A percentile compares a stretch with the other conserved stretches of the same genome.
Conservation (phyloP, 2,329 filamentous ascomycete species). For the Claviceps sp. region DNA sequence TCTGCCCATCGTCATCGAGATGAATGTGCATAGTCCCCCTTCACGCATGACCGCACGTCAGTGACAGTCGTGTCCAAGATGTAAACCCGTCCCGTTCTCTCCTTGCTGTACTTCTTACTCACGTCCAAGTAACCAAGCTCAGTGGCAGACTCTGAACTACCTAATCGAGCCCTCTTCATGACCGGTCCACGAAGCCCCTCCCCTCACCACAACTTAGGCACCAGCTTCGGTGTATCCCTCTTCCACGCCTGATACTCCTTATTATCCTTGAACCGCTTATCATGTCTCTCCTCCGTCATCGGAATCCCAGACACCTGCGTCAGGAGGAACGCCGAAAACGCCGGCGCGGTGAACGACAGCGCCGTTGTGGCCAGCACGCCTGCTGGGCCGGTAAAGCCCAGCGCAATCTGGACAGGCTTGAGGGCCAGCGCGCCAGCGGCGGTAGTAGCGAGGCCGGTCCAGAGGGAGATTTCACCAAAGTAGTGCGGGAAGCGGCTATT, state of each 20-base stretch:
- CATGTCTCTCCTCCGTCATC: slow-evolving; percentile 56
- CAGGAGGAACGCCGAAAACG: slow-evolving; percentile 50
- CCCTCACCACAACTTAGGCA: slow-evolving; percentile 42
- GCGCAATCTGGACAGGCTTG: slow-evolving; percentile 39
- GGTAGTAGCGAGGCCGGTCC: slow-evolving; percentile 51
- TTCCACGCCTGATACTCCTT: slow-evolving; percentile 59
- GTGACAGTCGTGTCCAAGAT: too few relatives aligned
- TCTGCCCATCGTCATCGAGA: too few relatives aligned
- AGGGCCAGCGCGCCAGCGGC: slow-evolving; percentile 43
- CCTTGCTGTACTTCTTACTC: too few relatives aligned
- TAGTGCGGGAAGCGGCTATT: slow-evolving; percentile 51
- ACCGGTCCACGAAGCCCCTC: too few relatives aligned
- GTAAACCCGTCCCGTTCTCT: too few relatives aligned
- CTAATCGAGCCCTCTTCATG: too few relatives aligned
- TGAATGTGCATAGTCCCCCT: too few relatives aligned
- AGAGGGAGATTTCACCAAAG: slow-evolving; percentile 57
- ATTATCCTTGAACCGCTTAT: slow-evolving; percentile 47
- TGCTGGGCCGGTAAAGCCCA: slow-evolving; percentile 36
- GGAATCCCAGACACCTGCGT: slow-evolving; percentile 52
- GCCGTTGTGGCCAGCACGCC: slow-evolving; percentile 18
- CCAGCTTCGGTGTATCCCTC: slow-evolving; percentile 48
- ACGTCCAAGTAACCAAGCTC: too few relatives aligned
- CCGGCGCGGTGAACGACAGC: slow-evolving; percentile 45
- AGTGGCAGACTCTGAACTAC: too few relatives aligned
- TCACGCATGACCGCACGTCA: too few relatives aligned